Percentiles rank a stretch among this genome's conserved stretches.
Evolutionary conservation across 73 alveolate species (phyloP).

Genomic region (Paramecium sonneborni): DNA sequence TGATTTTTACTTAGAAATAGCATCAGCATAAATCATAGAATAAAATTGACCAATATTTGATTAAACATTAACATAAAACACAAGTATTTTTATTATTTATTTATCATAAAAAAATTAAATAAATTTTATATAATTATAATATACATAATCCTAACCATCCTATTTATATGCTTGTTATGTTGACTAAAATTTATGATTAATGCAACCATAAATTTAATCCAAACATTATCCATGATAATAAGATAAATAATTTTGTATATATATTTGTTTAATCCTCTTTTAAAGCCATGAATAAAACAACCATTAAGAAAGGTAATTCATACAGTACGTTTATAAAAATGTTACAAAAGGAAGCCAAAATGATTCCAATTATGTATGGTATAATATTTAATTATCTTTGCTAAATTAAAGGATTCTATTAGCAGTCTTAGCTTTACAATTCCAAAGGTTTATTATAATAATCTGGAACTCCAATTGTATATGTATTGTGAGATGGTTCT

Average conservation of each 20-base stretch:
- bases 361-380: background rate
- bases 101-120: constrained; percentile 15
- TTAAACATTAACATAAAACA: constrained; percentile 79
- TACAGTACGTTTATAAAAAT: background rate
- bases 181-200: background rate
- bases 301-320: background rate
- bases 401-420: background rate
- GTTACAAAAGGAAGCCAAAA: background rate
- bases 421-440: background rate
- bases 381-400: background rate
- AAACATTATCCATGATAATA: constrained; percentile 11
- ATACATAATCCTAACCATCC: background rate
- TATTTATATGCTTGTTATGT: background rate
- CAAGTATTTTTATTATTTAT: constrained; percentile 70
- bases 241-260: background rate
- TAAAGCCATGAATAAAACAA: background rate
- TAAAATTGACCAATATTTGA: constrained; percentile 87
- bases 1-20: constrained; percentile 67
- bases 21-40: constrained; percentile 76
- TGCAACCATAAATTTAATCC: background rate
- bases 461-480: constrained; percentile 48
- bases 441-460: constrained; percentile 41
- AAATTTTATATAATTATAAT: background rate
- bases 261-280: background rate
- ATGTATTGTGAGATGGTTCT: constrained; percentile 16